A percentile compares a stretch with the other conserved stretches of the same genome.
Evolutionary conservation across 352 stramenopile species (phyloP).

Genomic region (Globisporangium perplexum): DNA sequence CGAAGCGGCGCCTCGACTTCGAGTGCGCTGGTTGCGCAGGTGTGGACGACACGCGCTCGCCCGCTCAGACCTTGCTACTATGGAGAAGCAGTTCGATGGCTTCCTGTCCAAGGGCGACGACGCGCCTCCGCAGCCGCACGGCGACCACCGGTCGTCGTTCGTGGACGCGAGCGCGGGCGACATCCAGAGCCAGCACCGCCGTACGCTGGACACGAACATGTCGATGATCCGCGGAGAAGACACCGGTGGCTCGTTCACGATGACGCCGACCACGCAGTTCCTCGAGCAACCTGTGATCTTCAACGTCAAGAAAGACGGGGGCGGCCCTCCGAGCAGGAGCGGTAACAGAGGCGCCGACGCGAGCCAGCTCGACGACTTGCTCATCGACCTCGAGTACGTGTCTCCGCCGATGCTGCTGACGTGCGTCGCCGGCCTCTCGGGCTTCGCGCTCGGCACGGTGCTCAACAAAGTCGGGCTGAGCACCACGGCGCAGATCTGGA

Average conservation of each 20-base stretch:
- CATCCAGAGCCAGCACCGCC: constrained; percentile 4
- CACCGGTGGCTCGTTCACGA: constrained; percentile 31
- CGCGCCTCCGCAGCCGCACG: not conserved
- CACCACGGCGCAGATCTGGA: constrained; percentile 26
- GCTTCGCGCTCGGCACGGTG: constrained; percentile 28
- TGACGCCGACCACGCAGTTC: constrained; percentile 49
- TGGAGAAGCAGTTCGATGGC: constrained; percentile 34
- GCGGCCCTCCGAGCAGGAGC: constrained; percentile 5
- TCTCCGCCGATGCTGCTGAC: constrained; percentile 38
- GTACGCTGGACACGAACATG: constrained; percentile 7
- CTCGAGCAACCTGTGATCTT: constrained; percentile 44
- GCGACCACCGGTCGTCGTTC: constrained; percentile 5
- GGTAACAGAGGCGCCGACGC: not conserved
- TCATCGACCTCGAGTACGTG: constrained; percentile 43
- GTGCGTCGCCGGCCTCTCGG: constrained; percentile 23
- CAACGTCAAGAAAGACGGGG: constrained; percentile 26
- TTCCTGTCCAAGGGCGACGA: constrained; percentile 15
- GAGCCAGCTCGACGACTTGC: constrained; percentile 31
- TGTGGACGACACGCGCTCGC: no score
- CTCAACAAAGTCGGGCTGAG: constrained; percentile 22
- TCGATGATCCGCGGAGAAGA: constrained; percentile 2
- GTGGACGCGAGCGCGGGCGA: not conserved
- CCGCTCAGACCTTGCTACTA: no score
- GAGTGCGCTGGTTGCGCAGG: no score
- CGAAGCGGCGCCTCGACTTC: no score